Conservation (phyloP, 2,329 filamentous ascomycete genomes). For the Pseudogymnoascus sp. region DNA sequence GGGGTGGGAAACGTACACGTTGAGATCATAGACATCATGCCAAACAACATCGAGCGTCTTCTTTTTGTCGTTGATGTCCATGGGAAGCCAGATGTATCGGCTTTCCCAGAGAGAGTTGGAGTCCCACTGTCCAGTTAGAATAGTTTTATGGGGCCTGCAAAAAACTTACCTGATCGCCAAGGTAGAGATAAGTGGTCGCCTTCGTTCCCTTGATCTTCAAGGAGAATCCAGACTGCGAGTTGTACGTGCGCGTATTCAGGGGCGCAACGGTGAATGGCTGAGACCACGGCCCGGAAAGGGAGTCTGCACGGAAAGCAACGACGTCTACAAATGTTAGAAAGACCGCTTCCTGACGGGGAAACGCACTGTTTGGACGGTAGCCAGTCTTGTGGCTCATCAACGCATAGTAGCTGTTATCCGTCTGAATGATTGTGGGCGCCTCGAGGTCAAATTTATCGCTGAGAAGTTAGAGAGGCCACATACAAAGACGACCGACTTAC, state of each 20-base stretch:
- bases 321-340: slow-evolving; percentile 32
- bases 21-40: slow-evolving; percentile 48
- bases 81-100: slow-evolving; percentile 48
- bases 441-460: slow-evolving; percentile 50
- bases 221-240: slow-evolving; percentile 44
- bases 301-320: slow-evolving; percentile 46
- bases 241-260: slow-evolving; percentile 42
- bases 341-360: background rate
- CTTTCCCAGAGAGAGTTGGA: slow-evolving; percentile 48
- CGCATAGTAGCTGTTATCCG: slow-evolving; percentile 50
- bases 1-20: slow-evolving; percentile 30
- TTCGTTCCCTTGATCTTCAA: slow-evolving; percentile 40
- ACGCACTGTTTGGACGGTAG: slow-evolving; percentile 48
- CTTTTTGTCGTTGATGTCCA: slow-evolving; percentile 42
- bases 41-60: slow-evolving; percentile 42
- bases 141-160: too few species aligned
- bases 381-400: slow-evolving; percentile 57
- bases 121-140: slow-evolving; percentile 34
- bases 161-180: background rate
- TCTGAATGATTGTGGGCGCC: slow-evolving; percentile 51
- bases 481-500: background rate
- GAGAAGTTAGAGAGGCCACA: background rate
- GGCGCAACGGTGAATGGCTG: slow-evolving; percentile 45
- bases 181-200: slow-evolving; percentile 40
- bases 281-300: slow-evolving; percentile 42